These are phyloP conservation scores for Striga asiatica DNA, from an alignment of 257 asterid genomes.

Conservation along the genomic window DNA sequence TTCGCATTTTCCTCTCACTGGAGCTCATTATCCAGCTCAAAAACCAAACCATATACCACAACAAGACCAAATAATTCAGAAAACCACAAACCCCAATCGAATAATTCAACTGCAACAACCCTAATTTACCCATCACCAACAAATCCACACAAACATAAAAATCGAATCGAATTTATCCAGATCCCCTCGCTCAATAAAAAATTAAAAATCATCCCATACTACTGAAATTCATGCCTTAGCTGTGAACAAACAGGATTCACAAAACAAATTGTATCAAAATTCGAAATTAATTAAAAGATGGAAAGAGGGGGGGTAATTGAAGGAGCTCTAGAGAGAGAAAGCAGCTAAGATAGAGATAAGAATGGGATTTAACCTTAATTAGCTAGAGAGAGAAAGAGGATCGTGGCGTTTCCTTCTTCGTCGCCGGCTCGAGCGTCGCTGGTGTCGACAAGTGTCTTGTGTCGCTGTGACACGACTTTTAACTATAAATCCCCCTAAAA, in stretches of 20 bases:
- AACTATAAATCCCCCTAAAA: slow-evolving; percentile 17
- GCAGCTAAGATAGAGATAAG: too few relatives aligned
- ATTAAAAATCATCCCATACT: too few relatives aligned
- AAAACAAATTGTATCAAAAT: background rate
- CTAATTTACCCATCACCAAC: too few relatives aligned
- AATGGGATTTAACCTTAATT: slow-evolving; percentile 37
- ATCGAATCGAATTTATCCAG: too few relatives aligned
- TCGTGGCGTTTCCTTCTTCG: slow-evolving; percentile 78
- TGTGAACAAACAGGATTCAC: too few relatives aligned
- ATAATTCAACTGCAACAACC: background rate
- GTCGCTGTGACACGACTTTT: slow-evolving; percentile 32
- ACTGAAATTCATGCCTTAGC: background rate
- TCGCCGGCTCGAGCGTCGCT: slow-evolving; percentile 38
- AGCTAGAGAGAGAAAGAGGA: slow-evolving; percentile 25
- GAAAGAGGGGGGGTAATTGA: background rate
- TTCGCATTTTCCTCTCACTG: slow-evolving; percentile 19
- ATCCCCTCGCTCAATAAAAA: too few relatives aligned
- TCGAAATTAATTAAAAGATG: background rate
- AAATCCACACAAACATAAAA: too few relatives aligned
- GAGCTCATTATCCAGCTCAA: slow-evolving; percentile 22
- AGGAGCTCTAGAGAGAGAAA: background rate
- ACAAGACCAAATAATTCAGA: background rate
- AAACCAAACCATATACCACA: background rate
- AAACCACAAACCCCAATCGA: slow-evolving; percentile 6
- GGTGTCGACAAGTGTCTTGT: slow-evolving; percentile 80